These are phyloP conservation scores for Candida sojae DNA, from an alignment of 1,139 yeast species.

Conservation along the genomic window DNA sequence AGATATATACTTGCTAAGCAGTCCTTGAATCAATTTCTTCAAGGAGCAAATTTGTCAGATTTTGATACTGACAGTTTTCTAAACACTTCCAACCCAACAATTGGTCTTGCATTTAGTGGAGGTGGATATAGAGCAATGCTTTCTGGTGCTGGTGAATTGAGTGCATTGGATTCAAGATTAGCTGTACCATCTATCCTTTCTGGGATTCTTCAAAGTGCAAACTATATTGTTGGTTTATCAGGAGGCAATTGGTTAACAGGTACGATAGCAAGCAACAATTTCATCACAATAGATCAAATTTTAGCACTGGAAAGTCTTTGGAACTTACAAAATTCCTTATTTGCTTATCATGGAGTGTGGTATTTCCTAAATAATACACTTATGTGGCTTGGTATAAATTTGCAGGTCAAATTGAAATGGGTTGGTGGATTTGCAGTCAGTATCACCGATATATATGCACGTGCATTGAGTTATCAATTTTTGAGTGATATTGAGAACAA, in stretches of 20 bases:
- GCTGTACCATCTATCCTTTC: conserved; percentile 43
- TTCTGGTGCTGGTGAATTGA: conserved; percentile 81
- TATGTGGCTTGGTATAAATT: conserved; percentile 23
- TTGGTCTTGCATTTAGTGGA: conserved; percentile 81
- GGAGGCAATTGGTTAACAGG: conserved; percentile 45
- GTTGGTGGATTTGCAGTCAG: conserved; percentile 33
- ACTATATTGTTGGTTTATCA: conserved; percentile 38
- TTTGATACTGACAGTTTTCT: conserved; percentile 56
- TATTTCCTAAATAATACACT: conserved; percentile 2
- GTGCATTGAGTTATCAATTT: conserved; percentile 41
- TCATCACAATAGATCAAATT: conserved; percentile 36
- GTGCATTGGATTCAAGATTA: conserved; percentile 80
- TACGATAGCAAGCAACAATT: conserved; percentile 34
- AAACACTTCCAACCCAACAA: conserved; percentile 25
- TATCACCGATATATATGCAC: conserved; percentile 40
- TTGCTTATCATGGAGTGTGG: conserved; percentile 9
- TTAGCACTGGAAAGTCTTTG: conserved; percentile 32
- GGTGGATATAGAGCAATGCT: conserved; percentile 95
- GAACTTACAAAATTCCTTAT: conserved; percentile 27
- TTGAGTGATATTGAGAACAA: conserved; percentile 25
- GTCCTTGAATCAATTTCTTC: conserved; percentile 57
- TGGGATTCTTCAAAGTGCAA: conserved; percentile 39
- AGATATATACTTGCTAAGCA: conserved; percentile 57
- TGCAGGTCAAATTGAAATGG: conserved; percentile 29
- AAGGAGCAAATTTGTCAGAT: conserved; percentile 57